Evolutionary conservation across 495 filamentous ascomycete species (phyloP), one percentile per base, ranked within the genome.

Genomic region (Achaetomiella virescens): DNA sequence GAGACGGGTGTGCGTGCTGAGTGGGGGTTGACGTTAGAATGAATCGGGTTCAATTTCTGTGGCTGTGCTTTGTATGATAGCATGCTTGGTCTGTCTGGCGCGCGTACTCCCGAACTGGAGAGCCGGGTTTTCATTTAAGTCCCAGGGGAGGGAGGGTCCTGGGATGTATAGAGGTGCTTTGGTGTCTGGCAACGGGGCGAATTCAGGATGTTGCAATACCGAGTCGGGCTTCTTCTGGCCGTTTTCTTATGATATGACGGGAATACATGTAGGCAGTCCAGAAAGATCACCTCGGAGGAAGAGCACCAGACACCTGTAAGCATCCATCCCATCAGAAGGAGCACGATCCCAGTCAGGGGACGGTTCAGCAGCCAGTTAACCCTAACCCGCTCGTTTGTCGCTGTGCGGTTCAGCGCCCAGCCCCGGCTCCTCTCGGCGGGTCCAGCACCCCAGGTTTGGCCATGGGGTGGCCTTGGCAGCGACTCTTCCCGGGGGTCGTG

Each of bases 1-100:
- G 85, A 55, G 88, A 93, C 66, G 90, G 93, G 43, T 99, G 93
- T 72, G 83, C 91, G 61, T 98, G 93, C 76, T 98, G 50, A 57
- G 38, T 29, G 35, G n/a, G 52, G n/a, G 25, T 27, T 18, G 24
- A 17, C 11, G 40, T 37, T 44, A 36, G 15, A 43, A 44, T 50
- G 54, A 44, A 50, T 37, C 29, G 38, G 37, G 27, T 56, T 56
- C 48, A n/a, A 48, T 22, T 42, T 48, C 6, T 40, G 49, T 31
- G 38, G 58, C 29, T 54, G 15, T 56, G 48, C 55, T 54, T 64
- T 66, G 64, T 67, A 65, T 65, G 64, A 67, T 69, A 67, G 63
- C 64, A 67, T 54, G 60, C 62, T 43, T n/a, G 40, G 61, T 59
- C 49, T 38, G 56, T 60, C 54, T 24, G 51, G 55, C 27, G 20